Evolutionary conservation across 768 basidiomycete species (phyloP).

Genomic region (Favolaschia claudopus): DNA sequence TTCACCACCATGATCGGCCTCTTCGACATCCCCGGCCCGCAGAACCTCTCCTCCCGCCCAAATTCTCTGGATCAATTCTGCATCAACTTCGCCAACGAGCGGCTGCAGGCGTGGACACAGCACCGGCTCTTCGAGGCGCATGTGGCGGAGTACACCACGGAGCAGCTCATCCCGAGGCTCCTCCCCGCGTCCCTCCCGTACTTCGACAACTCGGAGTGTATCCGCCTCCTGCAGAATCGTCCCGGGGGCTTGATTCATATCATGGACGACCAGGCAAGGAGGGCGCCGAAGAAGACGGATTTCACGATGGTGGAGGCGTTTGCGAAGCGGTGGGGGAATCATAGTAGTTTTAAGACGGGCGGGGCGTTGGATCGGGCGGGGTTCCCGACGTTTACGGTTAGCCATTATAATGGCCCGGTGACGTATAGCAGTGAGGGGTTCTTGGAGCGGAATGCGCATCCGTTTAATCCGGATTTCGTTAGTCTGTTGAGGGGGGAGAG

Average conservation of each 20-base stretch:
- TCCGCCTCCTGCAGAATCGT: constrained; percentile 83
- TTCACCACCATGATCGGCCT: constrained; percentile 92
- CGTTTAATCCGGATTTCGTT: constrained; percentile 93
- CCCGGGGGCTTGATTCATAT: constrained; percentile 96
- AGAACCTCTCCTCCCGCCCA: constrained; percentile 85
- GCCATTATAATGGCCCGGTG: constrained; percentile 90
- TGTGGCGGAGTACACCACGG: constrained; percentile 82
- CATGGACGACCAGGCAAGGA: constrained; percentile 94
- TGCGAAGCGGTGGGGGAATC: constrained; percentile 92
- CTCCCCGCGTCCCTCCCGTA: constrained; percentile 70
- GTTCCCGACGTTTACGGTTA: constrained; percentile 87
- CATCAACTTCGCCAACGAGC: constrained; percentile 96
- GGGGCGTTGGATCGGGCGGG: constrained; percentile 72
- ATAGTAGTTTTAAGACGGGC: constrained; percentile 89
- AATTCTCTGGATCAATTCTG: constrained; percentile 98
- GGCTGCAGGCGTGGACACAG: constrained; percentile 84
- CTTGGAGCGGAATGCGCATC: constrained; percentile 87
- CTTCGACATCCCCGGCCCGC: constrained; percentile 92
- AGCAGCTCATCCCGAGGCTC: constrained; percentile 71
- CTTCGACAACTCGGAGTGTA: constrained; percentile 91
- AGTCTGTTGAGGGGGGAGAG: constrained; percentile 79
- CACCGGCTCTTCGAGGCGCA: constrained; percentile 82
- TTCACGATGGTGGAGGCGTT: constrained; percentile 95
- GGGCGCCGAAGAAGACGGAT: constrained; percentile 89
- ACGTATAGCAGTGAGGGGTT: constrained; percentile 92